phyloP scores from a whole-genome alignment of 768 basidiomycete genomes.

The Hygrocybe punicea region DNA sequence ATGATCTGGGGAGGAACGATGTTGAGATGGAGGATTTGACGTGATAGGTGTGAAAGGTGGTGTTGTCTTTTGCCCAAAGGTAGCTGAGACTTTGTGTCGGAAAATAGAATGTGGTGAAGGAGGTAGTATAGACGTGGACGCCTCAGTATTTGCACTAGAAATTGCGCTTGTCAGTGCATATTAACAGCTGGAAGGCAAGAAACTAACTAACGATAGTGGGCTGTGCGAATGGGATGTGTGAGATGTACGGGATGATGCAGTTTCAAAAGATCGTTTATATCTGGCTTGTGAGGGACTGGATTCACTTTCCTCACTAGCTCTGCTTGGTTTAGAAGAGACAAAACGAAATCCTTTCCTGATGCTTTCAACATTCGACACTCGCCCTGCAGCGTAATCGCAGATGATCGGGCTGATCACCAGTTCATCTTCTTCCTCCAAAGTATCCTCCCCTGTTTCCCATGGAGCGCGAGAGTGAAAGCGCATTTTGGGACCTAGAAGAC shows the following conservation, averaged over 20 bases:
- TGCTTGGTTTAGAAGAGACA: conserved; percentile 44
- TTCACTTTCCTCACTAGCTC: conserved; percentile 48
- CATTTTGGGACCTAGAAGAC: conserved; percentile 78
- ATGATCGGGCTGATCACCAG: conserved; percentile 34
- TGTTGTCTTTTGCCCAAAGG: conserved; percentile 24
- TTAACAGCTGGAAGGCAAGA: conserved; percentile 5
- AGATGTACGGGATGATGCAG: conserved; percentile 38
- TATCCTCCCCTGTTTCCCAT: conserved; percentile 65
- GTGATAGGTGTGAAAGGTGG: conserved; percentile 34
- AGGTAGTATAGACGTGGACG: conserved; percentile 51
- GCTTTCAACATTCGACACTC: conserved; percentile 21
- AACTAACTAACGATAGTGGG: conserved; percentile 63
- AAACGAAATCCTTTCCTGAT: conserved; percentile 47
- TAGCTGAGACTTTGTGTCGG: conserved; percentile 45
- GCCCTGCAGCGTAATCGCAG: conserved; percentile 20
- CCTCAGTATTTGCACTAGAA: conserved; percentile 55
- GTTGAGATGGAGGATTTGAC: conserved; percentile 30
- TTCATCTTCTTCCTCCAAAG: conserved; percentile 47
- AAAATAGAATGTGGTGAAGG: conserved; percentile 28
- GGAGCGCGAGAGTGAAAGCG: conserved; percentile 77
- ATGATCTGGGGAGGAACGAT: conserved; percentile 20
- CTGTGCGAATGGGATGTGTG: conserved; percentile 49
- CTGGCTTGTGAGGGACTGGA: conserved; percentile 52
- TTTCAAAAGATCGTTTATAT: conserved; percentile 59
- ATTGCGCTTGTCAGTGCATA: conserved; percentile 4